phyloP scores from a whole-genome alignment of 345 rosid genomes.

The Sisymbrium irio region DNA sequence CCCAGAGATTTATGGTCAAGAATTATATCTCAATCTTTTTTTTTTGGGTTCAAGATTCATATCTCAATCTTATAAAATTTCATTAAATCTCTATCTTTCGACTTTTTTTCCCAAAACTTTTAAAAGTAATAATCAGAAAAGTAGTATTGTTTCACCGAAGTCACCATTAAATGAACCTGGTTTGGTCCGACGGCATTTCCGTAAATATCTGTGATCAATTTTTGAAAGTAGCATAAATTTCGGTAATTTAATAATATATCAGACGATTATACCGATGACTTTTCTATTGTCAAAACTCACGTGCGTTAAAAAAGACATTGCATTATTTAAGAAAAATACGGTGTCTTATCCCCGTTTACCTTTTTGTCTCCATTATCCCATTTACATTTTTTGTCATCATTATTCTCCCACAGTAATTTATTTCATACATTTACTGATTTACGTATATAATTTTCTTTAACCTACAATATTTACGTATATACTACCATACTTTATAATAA shows the following conservation, averaged over 20 bases:
- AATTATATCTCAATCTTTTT: too few species aligned
- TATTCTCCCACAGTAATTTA: background rate
- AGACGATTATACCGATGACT: background rate
- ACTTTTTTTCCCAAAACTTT: too few species aligned
- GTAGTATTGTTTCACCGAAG: background rate
- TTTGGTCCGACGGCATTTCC: background rate
- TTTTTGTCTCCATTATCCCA: background rate
- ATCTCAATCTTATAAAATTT: too few species aligned
- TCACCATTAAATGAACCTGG: background rate
- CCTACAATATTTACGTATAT: background rate
- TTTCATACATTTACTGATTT: background rate
- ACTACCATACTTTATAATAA: too few species aligned
- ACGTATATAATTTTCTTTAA: background rate
- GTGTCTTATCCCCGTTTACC: background rate
- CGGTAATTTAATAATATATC: background rate
- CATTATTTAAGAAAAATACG: background rate
- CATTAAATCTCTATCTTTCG: too few species aligned
- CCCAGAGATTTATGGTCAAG: too few species aligned
- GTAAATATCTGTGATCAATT: background rate
- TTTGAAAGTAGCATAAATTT: background rate
- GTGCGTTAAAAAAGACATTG: background rate
- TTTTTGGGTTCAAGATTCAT: too few species aligned
- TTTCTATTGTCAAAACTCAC: background rate
- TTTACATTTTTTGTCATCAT: background rate
- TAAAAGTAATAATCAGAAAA: background rate